These are phyloP conservation scores for Euphorbia lathyris DNA, from an alignment of 345 rosid genomes.

Conservation along the genomic window DNA sequence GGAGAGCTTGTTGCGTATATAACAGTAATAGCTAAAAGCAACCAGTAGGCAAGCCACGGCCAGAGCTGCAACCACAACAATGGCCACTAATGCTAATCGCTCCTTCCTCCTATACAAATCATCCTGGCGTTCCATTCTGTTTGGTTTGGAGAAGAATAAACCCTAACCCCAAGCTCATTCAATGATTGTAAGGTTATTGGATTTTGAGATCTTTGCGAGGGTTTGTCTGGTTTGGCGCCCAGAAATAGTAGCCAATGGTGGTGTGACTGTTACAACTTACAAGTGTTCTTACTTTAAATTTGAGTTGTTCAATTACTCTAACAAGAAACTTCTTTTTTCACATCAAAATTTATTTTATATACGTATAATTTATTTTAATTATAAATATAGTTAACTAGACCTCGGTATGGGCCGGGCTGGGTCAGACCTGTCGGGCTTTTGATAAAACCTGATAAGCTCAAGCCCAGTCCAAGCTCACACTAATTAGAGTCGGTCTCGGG, in stretches of 20 bases:
- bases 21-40: constrained; percentile 93
- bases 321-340: too few relatives aligned
- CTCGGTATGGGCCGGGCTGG: too few relatives aligned
- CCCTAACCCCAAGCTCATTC: constrained; percentile 28
- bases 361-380: too few relatives aligned
- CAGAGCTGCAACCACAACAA: constrained; percentile 78
- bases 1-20: constrained; percentile 76
- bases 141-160: constrained; percentile 11
- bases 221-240: constrained; percentile 10
- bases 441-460: too few relatives aligned
- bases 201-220: not conserved
- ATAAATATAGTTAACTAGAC: too few relatives aligned
- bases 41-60: constrained; percentile 67
- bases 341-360: too few relatives aligned
- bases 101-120: constrained; percentile 49
- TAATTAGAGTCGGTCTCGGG: too few relatives aligned
- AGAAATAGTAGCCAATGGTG: not conserved
- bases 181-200: not conserved
- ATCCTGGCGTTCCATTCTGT: constrained; percentile 39
- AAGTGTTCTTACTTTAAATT: too few relatives aligned
- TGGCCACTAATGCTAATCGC: constrained; percentile 58
- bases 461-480: too few relatives aligned
- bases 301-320: too few relatives aligned
- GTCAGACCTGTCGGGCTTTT: too few relatives aligned
- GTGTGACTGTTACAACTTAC: too few relatives aligned